Evolutionary conservation across 2,329 filamentous ascomycete species (phyloP).

Genomic region (Cryphonectria nitschkei): DNA sequence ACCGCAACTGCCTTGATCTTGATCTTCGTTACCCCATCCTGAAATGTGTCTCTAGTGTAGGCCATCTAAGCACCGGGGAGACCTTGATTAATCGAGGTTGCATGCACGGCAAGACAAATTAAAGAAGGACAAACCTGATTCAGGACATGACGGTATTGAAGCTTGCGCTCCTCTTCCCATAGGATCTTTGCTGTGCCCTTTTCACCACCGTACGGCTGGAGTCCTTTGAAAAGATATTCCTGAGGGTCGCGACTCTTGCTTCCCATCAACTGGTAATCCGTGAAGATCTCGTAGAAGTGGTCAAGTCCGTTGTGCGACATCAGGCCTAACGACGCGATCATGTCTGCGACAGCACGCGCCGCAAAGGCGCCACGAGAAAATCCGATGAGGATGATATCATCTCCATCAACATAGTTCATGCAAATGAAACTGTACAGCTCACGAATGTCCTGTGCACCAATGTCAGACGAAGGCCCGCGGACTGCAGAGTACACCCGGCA

Average conservation of each 20-base stretch:
- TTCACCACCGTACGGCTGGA: constrained; percentile 34
- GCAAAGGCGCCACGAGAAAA: constrained; percentile 47
- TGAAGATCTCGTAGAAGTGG: constrained; percentile 47
- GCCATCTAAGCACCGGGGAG: constrained; percentile 31
- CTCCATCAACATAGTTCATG: constrained; percentile 42
- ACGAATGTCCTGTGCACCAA: constrained; percentile 35
- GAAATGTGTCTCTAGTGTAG: constrained; percentile 42
- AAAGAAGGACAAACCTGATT: constrained; percentile 35
- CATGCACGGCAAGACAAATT: not conserved
- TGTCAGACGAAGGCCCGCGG: not conserved
- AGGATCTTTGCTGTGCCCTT: constrained; percentile 36
- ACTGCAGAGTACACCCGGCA: not conserved
- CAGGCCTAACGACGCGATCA: constrained; percentile 45
- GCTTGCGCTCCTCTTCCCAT: constrained; percentile 41
- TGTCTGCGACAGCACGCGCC: constrained; percentile 44
- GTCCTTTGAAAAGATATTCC: constrained; percentile 31
- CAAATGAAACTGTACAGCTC: constrained; percentile 45
- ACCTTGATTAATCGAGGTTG: not conserved
- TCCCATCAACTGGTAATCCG: constrained; percentile 42
- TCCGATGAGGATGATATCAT: constrained; percentile 42
- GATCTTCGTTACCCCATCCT: constrained; percentile 40
- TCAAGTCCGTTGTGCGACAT: constrained; percentile 47
- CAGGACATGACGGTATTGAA: constrained; percentile 41
- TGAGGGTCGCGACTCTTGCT: constrained; percentile 29
- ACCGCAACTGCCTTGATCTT: constrained; percentile 51